Percentiles rank a stretch among this genome's conserved stretches.
Conservation (phyloP, 768 basidiomycete genomes). For the Rhizopogon vulgaris region DNA sequence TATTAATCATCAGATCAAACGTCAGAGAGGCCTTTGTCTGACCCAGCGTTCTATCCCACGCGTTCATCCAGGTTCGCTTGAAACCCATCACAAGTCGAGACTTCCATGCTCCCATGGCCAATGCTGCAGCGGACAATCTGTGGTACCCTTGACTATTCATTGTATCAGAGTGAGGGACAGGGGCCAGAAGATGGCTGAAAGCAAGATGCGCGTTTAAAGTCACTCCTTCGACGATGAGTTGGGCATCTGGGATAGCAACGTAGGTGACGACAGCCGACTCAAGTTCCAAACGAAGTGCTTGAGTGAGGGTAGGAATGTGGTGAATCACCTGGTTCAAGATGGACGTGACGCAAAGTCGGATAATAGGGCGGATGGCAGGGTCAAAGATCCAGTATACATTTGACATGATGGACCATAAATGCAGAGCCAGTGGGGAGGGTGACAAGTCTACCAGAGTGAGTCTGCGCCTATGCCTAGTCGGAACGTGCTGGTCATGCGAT, state of each 20-base stretch:
- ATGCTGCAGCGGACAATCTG: constrained; percentile 29
- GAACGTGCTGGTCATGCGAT: constrained; percentile 12
- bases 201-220: constrained; percentile 48
- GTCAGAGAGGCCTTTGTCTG: constrained; percentile 52
- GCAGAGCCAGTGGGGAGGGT: constrained; percentile 29
- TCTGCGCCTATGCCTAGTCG: constrained; percentile 29
- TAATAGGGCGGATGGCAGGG: constrained; percentile 54
- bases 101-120: constrained; percentile 56
- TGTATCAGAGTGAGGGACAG: constrained; percentile 8
- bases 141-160: constrained; percentile 9
- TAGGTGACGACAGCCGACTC: constrained; percentile 48
- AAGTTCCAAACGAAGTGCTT: constrained; percentile 63
- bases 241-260: constrained; percentile 43
- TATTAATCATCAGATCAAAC: constrained; percentile 42
- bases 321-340: constrained; percentile 54
- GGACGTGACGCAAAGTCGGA: constrained; percentile 50
- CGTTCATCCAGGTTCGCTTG: constrained; percentile 58
- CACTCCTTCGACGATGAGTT: constrained; percentile 44
- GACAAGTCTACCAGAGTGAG: constrained; percentile 37
- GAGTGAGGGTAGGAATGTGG: constrained; percentile 62
- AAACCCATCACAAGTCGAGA: constrained; percentile 54
- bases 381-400: constrained; percentile 42
- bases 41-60: constrained; percentile 67
- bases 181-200: constrained; percentile 45
- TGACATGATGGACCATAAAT: constrained; percentile 26